Conservation (phyloP, 352 stramenopile species). For the Globisporangium okanoganense region DNA sequence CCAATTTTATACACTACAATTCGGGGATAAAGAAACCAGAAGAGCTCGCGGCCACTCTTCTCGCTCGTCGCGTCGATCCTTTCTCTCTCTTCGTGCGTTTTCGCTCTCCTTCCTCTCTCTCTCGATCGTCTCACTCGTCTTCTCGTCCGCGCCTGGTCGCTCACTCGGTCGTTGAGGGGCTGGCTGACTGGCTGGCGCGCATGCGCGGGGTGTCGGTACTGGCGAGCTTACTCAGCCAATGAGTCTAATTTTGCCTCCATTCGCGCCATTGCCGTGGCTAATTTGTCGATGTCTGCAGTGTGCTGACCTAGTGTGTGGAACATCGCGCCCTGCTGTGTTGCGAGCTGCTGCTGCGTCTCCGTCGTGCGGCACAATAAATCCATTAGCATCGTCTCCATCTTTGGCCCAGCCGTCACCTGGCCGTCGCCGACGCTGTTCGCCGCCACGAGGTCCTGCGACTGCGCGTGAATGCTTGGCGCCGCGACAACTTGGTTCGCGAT, state of each 20-base stretch:
- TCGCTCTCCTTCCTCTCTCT: conserved; percentile 1
- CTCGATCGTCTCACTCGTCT: background rate
- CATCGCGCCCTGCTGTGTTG: conserved; percentile 88
- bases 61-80: conserved; percentile 3
- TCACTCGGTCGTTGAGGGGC: background rate
- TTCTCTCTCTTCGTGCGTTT: background rate
- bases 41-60: background rate
- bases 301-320: conserved; percentile 90
- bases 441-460: conserved; percentile 80
- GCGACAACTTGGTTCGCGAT: conserved; percentile 80
- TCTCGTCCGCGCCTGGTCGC: background rate
- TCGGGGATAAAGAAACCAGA: conserved; percentile 25
- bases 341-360: conserved; percentile 88
- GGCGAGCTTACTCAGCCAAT: conserved; percentile 56
- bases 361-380: conserved; percentile 85
- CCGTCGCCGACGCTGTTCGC: conserved; percentile 71
- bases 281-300: conserved; percentile 86
- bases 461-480: conserved; percentile 29
- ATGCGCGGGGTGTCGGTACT: background rate
- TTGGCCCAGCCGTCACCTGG: conserved; percentile 76
- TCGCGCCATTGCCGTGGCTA: conserved; percentile 79
- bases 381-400: conserved; percentile 91
- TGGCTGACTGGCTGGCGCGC: background rate
- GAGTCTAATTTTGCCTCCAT: conserved; percentile 90
- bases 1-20: conserved; percentile 33